Conservation (phyloP, 495 filamentous ascomycete species). For the Xylaria cubensis region DNA sequence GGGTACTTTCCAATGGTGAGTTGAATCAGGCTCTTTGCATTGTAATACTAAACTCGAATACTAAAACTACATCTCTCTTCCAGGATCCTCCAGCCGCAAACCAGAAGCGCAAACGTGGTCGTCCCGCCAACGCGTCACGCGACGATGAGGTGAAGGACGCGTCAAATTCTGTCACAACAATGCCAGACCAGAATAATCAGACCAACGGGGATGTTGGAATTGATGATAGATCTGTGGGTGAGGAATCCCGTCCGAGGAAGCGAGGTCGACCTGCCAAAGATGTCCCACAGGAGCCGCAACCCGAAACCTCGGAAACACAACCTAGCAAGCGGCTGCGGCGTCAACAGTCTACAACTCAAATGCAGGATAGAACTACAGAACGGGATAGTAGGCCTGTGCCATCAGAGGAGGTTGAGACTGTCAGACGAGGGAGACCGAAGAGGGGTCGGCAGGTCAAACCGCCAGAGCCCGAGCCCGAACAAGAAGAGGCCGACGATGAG, state of each 20-base stretch:
- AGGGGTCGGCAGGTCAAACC: conserved; percentile 34
- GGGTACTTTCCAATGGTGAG: not conserved
- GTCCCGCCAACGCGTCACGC: conserved; percentile 47
- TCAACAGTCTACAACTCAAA: conserved; percentile 19
- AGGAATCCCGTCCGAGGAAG: conserved; percentile 29
- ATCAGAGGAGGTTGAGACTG: conserved; percentile 16
- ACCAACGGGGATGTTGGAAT: not conserved
- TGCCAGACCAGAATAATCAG: not conserved
- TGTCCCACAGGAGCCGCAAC: conserved; percentile 24
- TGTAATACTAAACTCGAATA: not conserved
- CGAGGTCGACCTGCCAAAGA: conserved; percentile 32
- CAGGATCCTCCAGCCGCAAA: conserved; percentile 41
- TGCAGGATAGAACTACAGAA: not conserved
- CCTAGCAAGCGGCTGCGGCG: conserved; percentile 22
- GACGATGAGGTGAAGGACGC: conserved; percentile 44
- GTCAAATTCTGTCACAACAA: conserved; percentile 35
- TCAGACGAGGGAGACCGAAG: conserved; percentile 29
- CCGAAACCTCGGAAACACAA: conserved; percentile 30
- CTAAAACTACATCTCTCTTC: conserved; percentile 25
- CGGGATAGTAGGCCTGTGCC: not conserved
- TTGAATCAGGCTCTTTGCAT: conserved; percentile 9
- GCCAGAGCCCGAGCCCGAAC: conserved; percentile 25
- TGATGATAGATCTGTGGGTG: conserved; percentile 17
- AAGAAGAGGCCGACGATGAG: conserved; percentile 37
- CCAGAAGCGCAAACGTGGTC: conserved; percentile 53